Base-by-base conservation (phyloP, 2,329 filamentous ascomycete genomes). In the Talaromyces funiculosus region DNA sequence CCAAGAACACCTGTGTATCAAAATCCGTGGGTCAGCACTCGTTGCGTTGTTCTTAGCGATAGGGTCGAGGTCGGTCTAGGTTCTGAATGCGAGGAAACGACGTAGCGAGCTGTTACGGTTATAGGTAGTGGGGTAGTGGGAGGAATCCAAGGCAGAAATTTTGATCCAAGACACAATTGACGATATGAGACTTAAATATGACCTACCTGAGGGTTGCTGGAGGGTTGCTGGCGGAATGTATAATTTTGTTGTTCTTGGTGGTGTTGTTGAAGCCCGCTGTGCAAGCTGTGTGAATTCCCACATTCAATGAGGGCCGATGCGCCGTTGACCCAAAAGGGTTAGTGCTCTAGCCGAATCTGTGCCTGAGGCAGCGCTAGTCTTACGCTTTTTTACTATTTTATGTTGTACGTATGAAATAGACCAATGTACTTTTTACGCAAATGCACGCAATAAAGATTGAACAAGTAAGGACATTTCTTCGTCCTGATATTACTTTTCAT, bases 251-350 rank as follows among this genome's bases (percentile, higher is more conserved):
- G 64, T 68, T 72, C 64, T 65, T 64, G 64, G 69, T 67, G 68
- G 72, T 69, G 66, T 67, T 35, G 31, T 73, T 68, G 69, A 70
- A 67, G 67, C 62, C 33, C 31, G 51, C 51, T 24, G 33, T 38
- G 51, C 68, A 66, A 71, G 72, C 71, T 75, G 73, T 76, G 73
- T 73, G 73, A 71, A 71, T 65, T 66, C 67, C 61, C 31, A 54
- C 51, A 54, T 37, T 54, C 47, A 51, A 29, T 35, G 42, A 62
- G 61, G 61, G 58, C 63, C 58, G 56, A 63, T 59, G 61, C 55
- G 63, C 69, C 67, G 69, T 66, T 69, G 67, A 67, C 74, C 73
- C 72, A 77, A 77, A 75, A 73, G 71, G 72, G 73, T 59, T 64
- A 62, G 61, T 59, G 14, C 35, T 45, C 75, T 76, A 76, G 74